Base-by-base conservation (phyloP, 176 grass and related monocot genomes). In the Oryza glumipatula region DNA sequence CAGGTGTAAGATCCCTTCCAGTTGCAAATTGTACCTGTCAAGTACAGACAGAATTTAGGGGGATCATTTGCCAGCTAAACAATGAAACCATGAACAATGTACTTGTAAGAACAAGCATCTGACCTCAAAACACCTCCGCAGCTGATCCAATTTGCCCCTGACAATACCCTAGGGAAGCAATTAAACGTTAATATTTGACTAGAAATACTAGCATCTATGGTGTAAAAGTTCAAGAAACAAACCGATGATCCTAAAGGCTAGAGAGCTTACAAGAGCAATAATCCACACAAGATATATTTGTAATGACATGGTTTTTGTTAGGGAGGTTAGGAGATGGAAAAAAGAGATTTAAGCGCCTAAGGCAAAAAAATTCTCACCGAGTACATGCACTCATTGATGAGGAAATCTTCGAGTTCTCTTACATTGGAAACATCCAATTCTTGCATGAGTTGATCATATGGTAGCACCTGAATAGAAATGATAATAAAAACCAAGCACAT, bases 331-430 rank as follows among this genome's bases (percentile, higher is more conserved):
- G 35, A 73, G 33, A 68, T 46, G 11, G 39, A 9, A 80, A 85
- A 32, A n/a, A 17, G 30, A 71, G 4, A 78, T 81, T 67, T 24
- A 71, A 54, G 44, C 41, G 72, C 49, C 30, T 4, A 73, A 80
- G 11, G 64, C 67, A 21, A 49, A 88, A 49, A 45, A 67, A 60
- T 65, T 58, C 97, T 94, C 65, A 99, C 97, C 24, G 90, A 91
- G 82, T 99, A 99, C 97, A 99, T 99, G 92, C 97, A 99, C 81
- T 99, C 97, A 67, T 96, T 99, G 79, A 99, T 99, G 56, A 99
- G 92, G 75, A 99, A 99, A 84, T 99, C 97, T 91, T 99, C 97
- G 35, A 99, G 93, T 81, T 99, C 94, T 84, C 94, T 94, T 54
- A 99, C 94, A 67, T 99, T 99, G 60, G 90, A 96, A 77, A 99